phyloP scores from a whole-genome alignment of 192 early-diverging fungal species.

The Lobosporangium transversale region DNA sequence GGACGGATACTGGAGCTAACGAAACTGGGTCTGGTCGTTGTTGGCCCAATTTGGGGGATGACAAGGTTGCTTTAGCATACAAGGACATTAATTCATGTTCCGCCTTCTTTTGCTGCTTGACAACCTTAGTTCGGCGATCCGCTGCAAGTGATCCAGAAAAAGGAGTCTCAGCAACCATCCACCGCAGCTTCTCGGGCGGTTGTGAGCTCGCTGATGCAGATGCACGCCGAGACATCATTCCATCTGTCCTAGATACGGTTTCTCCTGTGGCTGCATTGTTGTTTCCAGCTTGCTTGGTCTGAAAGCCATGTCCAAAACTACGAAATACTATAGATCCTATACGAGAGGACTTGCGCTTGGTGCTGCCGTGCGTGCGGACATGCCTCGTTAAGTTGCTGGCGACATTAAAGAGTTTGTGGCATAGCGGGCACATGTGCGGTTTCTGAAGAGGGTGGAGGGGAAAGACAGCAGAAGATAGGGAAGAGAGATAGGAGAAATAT shows the following conservation, averaged over 20 bases:
- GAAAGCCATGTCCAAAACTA: slow-evolving; percentile 24
- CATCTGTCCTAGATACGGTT: too few relatives aligned
- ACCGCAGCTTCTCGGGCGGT: too few relatives aligned
- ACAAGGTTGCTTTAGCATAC: too few relatives aligned
- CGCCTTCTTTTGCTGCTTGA: neutral
- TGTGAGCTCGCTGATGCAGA: neutral
- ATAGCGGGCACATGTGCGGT: slow-evolving; percentile 37
- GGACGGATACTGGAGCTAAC: too few relatives aligned
- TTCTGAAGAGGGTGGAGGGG: slow-evolving; percentile 22
- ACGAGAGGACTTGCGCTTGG: slow-evolving; percentile 18
- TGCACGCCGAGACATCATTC: neutral
- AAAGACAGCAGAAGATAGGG: neutral
- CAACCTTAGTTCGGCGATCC: neutral
- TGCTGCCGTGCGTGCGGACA: slow-evolving; percentile 30
- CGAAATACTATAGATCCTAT: slow-evolving; percentile 30
- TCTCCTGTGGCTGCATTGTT: too few relatives aligned
- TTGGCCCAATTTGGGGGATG: too few relatives aligned
- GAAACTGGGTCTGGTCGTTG: too few relatives aligned
- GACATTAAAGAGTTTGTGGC: slow-evolving; percentile 41
- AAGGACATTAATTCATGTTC: neutral
- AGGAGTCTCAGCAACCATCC: slow-evolving; percentile 28
- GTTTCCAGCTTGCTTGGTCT: neutral
- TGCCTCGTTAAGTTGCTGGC: slow-evolving; percentile 46
- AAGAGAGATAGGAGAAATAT: neutral
- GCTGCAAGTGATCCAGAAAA: neutral